Evolutionary conservation across 257 asterid genomes (phyloP), one percentile per base, ranked within the genome.

Genomic region (Orobanche coerulescens): DNA sequence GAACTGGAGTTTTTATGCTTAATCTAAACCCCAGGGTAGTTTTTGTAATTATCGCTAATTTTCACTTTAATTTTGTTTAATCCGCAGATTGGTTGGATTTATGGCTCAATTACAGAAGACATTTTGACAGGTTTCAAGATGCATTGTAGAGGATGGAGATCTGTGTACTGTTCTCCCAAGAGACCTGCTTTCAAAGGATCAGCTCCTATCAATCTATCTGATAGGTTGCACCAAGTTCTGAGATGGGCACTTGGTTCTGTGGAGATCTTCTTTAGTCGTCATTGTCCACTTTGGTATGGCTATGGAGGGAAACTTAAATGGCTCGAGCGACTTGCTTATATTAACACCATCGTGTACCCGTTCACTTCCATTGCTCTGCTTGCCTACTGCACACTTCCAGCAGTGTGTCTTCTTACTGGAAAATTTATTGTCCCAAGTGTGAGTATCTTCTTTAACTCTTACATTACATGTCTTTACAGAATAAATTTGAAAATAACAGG

Each of bases 241-340:
- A 78, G 96, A 70, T 88, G 94, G 96, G 96, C 96, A 66, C 87
- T 88, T 47, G 96, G 96, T 71, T 88, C 96, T 33, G 85, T 85
- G 16, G 96, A 88, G 61, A 88, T 88, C 73, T 88, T 88, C 81
- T 79, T 85, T 26, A 88, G 96, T 43, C 89, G 94, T 8, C 96
- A 85, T 76, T 88, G 96, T 77, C 96, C 96, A 3, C 87, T 88
- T 28, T 88, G 96, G 96, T 85, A 85, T 58, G 96, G 78, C 68
- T 85, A 64, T 52, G 92, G 90, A 31, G 94, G 96, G 33, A 85
- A 85, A 72, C 78, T 88, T 18, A 88, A 88, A 69, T 79, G 71
- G 82, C 83, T 87, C 8, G 82, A 87, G 69, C 82, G 95, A 67
- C 84, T 87, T 51, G 86, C 96, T 58, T 88, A 85, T 69, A 58